These are phyloP conservation scores for Podospora didyma DNA, from an alignment of 495 filamentous ascomycete genomes.

Conservation along the genomic window DNA sequence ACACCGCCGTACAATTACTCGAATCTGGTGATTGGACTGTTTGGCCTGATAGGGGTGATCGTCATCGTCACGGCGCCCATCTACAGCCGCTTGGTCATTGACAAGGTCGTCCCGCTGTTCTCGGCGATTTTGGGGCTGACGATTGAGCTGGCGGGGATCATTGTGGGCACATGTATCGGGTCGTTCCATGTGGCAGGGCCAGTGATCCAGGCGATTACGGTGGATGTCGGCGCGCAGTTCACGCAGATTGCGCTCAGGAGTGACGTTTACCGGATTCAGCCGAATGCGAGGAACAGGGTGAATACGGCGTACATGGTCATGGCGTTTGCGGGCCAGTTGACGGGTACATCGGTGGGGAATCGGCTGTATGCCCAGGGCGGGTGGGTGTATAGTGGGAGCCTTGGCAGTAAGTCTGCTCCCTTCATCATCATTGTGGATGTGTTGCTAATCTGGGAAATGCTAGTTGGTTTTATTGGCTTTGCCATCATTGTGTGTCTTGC, in stretches of 20 bases:
- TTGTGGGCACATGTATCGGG: conserved; percentile 67
- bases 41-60: conserved; percentile 70
- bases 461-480: conserved; percentile 58
- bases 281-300: conserved; percentile 67
- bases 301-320: conserved; percentile 83
- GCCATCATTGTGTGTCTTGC: conserved; percentile 54
- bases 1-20: conserved; percentile 63
- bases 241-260: conserved; percentile 71
- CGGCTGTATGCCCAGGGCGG: conserved; percentile 63
- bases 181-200: conserved; percentile 65
- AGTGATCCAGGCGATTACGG: conserved; percentile 66
- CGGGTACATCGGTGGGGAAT: conserved; percentile 71
- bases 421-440: background rate
- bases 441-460: background rate
- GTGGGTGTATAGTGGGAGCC: conserved; percentile 65
- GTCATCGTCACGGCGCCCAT: conserved; percentile 63
- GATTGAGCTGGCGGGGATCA: conserved; percentile 57
- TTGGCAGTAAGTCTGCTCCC: conserved; percentile 40
- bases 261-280: conserved; percentile 67
- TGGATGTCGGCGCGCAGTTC: conserved; percentile 72
- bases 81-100: conserved; percentile 67
- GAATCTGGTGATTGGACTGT: conserved; percentile 67
- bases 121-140: conserved; percentile 59
- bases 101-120: conserved; percentile 61
- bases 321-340: conserved; percentile 70